Evolutionary conservation across 164 flowering plant species (phyloP), one percentile per base, ranked within the genome.

Genomic region (Vitis labrusca): DNA sequence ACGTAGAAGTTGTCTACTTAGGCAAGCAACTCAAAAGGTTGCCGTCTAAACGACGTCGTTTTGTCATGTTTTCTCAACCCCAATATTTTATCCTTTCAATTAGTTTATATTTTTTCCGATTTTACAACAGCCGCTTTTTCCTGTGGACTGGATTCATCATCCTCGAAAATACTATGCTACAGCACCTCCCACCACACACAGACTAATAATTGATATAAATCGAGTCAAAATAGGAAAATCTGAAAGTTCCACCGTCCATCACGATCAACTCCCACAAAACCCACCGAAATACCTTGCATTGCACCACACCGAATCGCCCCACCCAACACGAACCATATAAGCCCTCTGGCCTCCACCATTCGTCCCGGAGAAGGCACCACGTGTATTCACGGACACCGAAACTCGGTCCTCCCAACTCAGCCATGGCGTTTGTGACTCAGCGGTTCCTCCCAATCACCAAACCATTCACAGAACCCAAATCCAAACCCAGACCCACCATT

Each of bases 401-500:
- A 50, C 63, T 59, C 63, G 58, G 50, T 56, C 50, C 10, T 50
- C 67, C 57, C 68, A 58, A 23, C 75, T 74, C 75, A 16, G 73
- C 44, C 7, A 37, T 37, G 44, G 44, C 44, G 44, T 19, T n/a
- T 17, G 59, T 53, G 50, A 59, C 17, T 44, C 19, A 50, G 30
- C 49, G 3, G 32, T 54, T 72, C 69, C 76, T 66, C 75, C 76
- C 73, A 55, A 61, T 52, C 52, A 30, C 30, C 67, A 81, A 72
- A 74, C 81, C 62, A 53, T 80, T 30, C 84, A 8, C 89, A 74
- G 19, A 74, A 75, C 63, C 73, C 29, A 71, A 68, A 10, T 78
- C 81, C 53, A 76, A 77, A n/a, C 72, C 66, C 59, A 76, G 61
- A 65, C 64, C 66, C 63, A 66, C 50, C 9, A 14, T 44, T 62